A percentile compares a stretch with the other conserved stretches of the same genome.
Evolutionary conservation across 192 early-diverging fungal species (phyloP).

Genomic region (Kappamyces sp.): DNA sequence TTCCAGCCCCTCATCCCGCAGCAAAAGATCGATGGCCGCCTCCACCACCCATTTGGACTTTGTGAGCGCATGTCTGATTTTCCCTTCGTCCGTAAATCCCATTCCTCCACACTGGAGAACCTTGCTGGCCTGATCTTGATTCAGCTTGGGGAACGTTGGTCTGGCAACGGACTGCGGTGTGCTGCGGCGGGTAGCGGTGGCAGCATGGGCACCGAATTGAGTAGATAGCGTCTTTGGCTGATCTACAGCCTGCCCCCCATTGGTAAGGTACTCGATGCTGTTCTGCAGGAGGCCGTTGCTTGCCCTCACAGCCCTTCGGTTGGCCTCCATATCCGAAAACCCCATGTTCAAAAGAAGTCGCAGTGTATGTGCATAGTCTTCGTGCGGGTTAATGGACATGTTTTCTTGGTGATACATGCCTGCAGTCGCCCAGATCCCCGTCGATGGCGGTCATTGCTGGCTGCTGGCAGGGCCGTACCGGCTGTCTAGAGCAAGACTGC

Average conservation of each 20-base stretch:
- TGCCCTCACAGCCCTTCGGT: slow-evolving; percentile 21
- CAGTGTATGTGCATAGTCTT: slow-evolving; percentile 23
- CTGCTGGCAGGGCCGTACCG: too few species aligned
- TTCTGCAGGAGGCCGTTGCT: slow-evolving; percentile 21
- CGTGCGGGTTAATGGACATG: neutral
- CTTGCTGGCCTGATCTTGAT: slow-evolving; percentile 11
- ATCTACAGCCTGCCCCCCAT: neutral
- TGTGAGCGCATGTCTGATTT: slow-evolving; percentile 27
- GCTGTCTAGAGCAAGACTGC: too few species aligned
- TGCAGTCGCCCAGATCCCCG: too few species aligned
- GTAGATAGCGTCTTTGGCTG: neutral
- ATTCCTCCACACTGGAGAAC: slow-evolving; percentile 23
- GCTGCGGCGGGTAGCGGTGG: neutral
- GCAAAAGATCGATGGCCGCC: slow-evolving; percentile 19
- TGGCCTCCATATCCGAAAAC: slow-evolving; percentile 27
- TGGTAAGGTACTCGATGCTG: slow-evolving; percentile 27
- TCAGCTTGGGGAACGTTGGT: slow-evolving; percentile 18
- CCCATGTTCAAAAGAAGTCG: slow-evolving; percentile 23
- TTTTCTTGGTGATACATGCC: neutral
- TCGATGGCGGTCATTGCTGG: too few species aligned
- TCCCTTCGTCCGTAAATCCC: slow-evolving; percentile 32
- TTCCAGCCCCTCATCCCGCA: slow-evolving; percentile 21
- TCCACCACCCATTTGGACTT: slow-evolving; percentile 25
- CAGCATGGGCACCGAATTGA: neutral
- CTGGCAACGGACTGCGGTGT: slow-evolving; percentile 3